Percentiles rank a stretch among this genome's conserved stretches.
phyloP scores from a whole-genome alignment of 441 rosid species.

The Corymbia calophylla region DNA sequence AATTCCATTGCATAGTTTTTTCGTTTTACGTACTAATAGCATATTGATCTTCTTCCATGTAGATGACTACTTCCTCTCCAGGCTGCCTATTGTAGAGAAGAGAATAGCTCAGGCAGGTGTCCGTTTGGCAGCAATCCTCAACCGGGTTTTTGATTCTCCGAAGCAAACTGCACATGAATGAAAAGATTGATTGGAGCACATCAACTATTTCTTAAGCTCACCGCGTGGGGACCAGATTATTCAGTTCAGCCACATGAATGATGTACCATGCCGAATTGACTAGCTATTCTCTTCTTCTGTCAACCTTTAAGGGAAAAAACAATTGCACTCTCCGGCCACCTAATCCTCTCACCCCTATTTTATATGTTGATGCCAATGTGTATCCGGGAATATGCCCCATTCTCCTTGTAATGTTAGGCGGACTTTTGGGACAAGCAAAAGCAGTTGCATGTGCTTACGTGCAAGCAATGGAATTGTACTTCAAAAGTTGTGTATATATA shows the following conservation, averaged over 20 bases:
- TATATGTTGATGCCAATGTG: neutral
- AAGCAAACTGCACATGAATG: constrained; percentile 21
- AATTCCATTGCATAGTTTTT: neutral
- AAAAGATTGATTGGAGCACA: neutral
- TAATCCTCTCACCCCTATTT: neutral
- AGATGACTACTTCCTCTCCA: constrained; percentile 82
- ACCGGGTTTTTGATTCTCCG: constrained; percentile 51
- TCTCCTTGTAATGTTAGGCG: constrained; percentile 14
- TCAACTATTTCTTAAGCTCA: neutral
- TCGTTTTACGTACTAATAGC: neutral
- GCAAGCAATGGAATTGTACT: constrained; percentile 2
- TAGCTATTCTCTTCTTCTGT: neutral
- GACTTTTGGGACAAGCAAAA: constrained; percentile 15
- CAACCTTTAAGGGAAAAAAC: constrained; percentile 11
- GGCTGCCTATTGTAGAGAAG: constrained; percentile 72
- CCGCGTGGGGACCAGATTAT: neutral
- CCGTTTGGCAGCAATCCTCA: constrained; percentile 70
- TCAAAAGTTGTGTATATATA: neutral
- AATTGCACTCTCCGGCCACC: neutral
- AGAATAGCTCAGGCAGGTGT: constrained; percentile 83
- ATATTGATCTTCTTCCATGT: constrained; percentile 4
- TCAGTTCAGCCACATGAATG: neutral
- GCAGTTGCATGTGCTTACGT: constrained; percentile 7
- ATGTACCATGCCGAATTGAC: neutral
- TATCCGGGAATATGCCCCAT: constrained; percentile 30